Percentiles rank a stretch among this genome's conserved stretches.
Conservation (phyloP, 805 yeast genomes). For the Clavispora santaluciae region DNA sequence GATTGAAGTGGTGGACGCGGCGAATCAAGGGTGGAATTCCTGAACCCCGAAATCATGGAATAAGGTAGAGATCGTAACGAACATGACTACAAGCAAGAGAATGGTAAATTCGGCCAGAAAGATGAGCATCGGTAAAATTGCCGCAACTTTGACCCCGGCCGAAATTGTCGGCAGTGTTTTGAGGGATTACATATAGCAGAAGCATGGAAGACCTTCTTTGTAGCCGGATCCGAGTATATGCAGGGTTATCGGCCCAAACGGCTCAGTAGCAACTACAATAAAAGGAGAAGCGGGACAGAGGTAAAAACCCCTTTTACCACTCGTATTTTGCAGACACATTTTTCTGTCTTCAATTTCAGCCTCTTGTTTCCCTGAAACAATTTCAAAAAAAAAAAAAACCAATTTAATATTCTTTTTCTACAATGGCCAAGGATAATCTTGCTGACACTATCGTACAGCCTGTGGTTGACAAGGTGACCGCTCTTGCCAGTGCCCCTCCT, state of each 20-base stretch:
- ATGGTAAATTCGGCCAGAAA: too few species aligned
- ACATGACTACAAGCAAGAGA: not conserved
- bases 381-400: too few species aligned
- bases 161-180: too few species aligned
- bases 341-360: too few species aligned
- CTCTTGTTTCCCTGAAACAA: too few species aligned
- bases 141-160: too few species aligned
- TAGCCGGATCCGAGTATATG: not conserved
- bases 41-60: too few species aligned
- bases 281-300: not conserved
- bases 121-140: too few species aligned
- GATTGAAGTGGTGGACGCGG: too few species aligned
- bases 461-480: slow-evolving; percentile 22
- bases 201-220: not conserved
- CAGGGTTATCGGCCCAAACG: slow-evolving; percentile 2
- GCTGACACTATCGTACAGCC: slow-evolving; percentile 32
- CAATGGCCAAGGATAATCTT: slow-evolving; percentile 3
- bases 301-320: not conserved
- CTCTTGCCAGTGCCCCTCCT: slow-evolving; percentile 4
- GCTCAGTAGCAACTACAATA: not conserved
- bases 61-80: too few species aligned
- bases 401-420: not conserved
- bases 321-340: not conserved
- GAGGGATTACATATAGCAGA: too few species aligned
- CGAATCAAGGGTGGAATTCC: too few species aligned